Conservation (phyloP, 2,329 filamentous ascomycete genomes). For the Aspergillus neoniger region DNA sequence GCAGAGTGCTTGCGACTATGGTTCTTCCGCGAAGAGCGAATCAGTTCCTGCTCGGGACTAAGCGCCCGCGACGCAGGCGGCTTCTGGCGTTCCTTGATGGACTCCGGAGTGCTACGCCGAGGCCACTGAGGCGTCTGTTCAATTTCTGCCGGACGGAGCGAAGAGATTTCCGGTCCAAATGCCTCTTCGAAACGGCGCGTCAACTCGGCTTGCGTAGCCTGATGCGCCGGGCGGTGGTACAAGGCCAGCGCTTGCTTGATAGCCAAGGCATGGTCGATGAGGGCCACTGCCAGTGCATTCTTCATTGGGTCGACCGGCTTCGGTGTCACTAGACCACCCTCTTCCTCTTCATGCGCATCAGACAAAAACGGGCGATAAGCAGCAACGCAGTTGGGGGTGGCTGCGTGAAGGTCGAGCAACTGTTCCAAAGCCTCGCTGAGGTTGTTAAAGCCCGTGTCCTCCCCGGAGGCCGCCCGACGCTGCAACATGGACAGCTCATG, state of each 20-base stretch:
- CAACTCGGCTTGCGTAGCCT: slow-evolving; percentile 43
- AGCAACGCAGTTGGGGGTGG: slow-evolving; percentile 74
- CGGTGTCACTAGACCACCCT: slow-evolving; percentile 49
- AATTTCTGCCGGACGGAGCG: slow-evolving; percentile 53
- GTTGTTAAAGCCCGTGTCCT: slow-evolving; percentile 67
- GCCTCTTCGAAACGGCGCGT: slow-evolving; percentile 41
- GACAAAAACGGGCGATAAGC: slow-evolving; percentile 76
- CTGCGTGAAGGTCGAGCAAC: slow-evolving; percentile 73
- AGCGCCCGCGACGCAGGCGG: slow-evolving; percentile 29
- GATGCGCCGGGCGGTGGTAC: slow-evolving; percentile 63
- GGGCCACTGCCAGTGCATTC: slow-evolving; percentile 77
- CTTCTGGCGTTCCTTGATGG: slow-evolving; percentile 28
- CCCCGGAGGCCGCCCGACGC: slow-evolving; percentile 70
- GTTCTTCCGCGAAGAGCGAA: slow-evolving; percentile 34
- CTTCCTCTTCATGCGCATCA: slow-evolving; percentile 41
- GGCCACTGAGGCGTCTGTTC: slow-evolving; percentile 46
- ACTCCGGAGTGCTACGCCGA: slow-evolving; percentile 39
- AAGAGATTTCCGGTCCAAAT: slow-evolving; percentile 64
- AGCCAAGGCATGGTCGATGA: slow-evolving; percentile 86
- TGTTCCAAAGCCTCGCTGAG: slow-evolving; percentile 76
- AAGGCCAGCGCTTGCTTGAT: slow-evolving; percentile 77
- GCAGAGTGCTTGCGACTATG: slow-evolving; percentile 36
- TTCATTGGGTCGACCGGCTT: slow-evolving; percentile 60
- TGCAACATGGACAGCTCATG: slow-evolving; percentile 78
- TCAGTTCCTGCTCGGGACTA: slow-evolving; percentile 41